Base-by-base conservation (phyloP, 495 filamentous ascomycete genomes). In the Evansstolkia leycettana region DNA sequence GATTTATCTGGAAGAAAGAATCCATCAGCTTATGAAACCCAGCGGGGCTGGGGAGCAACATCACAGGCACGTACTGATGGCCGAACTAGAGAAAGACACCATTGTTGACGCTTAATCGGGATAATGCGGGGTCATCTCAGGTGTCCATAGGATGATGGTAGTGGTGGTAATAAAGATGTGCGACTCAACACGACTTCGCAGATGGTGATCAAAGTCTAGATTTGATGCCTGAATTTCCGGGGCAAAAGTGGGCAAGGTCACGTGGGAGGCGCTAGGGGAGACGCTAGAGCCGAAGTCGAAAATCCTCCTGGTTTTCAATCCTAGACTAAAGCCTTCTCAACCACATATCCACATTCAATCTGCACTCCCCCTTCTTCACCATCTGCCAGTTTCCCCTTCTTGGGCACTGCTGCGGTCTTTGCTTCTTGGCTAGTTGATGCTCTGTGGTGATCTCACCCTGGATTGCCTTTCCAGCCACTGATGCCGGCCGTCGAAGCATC, bases 401-500 rank as follows among this genome's bases (percentile, higher is more conserved):
- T 39, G 53, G 55, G 50, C 41, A 36, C 41, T 52, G 47, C 47
- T 37, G 41, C 47, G 44, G 51, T 47, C 40, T 48, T 49, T 51
- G 43, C 43, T 46, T 47, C n/a, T 39, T 45, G 48, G 50, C 47
- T 50, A 45, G 47, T 55, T 50, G 54, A 51, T 58, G 54, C 52
- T 51, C 49, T 50, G 60, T 55, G 62, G 61, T 58, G 47, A 58
- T 55, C 46, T 40, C 42, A 49, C 44, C 50, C 35, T 51, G 18
- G 46, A 57, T n/a, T 60, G 52, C 48, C 57, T 50, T 54, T 54
- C 45, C 60, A 64, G 54, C 62, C 69, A 76, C 80, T 82, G 66
- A 85, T 85, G 82, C 79, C 79, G 75, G 69, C 79, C 72, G 70
- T 77, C 59, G 79, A 82, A 64, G 72, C 75, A 46, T 65, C 70